Evolutionary conservation across 495 filamentous ascomycete genomes (phyloP), one percentile per base, ranked within the genome.

Genomic region (Penicillium verhagenii): DNA sequence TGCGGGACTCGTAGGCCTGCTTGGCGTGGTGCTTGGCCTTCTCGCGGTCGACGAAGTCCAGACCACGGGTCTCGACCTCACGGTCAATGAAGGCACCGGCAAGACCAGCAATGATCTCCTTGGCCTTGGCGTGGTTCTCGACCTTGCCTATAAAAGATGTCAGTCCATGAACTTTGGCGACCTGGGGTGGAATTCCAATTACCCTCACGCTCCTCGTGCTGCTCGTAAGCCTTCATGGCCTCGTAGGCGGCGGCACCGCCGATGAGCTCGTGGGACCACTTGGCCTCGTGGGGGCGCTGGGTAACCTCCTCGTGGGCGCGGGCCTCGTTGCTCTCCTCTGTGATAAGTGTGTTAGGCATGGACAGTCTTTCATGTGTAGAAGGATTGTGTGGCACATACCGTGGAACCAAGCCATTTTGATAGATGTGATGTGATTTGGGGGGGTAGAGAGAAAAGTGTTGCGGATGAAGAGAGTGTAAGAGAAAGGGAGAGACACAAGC

Each of bases 61-160:
- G 72, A n/a, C 86, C 86, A 78, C 86, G 87, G 66, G 80, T 86
- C 81, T 90, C 86, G 66, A 83, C 68, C 33, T 89, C 73, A 64
- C 84, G 86, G 74, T 90, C 88, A 57, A 88, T 82, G 71, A 90
- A 86, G 43, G 79, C 86, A 50, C 80, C 87, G 33, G 83, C 86
- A 40, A 88, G 65, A 54, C 83, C 86, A 49, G 82, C 87, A 10
- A 91, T 35, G 39, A 87, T 56, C 70, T 90, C 87, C 77, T 90
- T 90, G 71, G 88, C 88, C 54, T 84, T 76, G 38, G 66, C 76
- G 72, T 90, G 87, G 62, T 73, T 72, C 28, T 85, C 79, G n/a
- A 79, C 61, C 71, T 86, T 78, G 72, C 87, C 86, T 88, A 9
- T 11, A 18, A 14, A n/a, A 11, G 4, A 18, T 37, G 18, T 8